Percentiles rank a stretch among this genome's conserved stretches.
Conservation (phyloP, 2,329 filamentous ascomycete genomes). For the Neonectria ditissima region DNA sequence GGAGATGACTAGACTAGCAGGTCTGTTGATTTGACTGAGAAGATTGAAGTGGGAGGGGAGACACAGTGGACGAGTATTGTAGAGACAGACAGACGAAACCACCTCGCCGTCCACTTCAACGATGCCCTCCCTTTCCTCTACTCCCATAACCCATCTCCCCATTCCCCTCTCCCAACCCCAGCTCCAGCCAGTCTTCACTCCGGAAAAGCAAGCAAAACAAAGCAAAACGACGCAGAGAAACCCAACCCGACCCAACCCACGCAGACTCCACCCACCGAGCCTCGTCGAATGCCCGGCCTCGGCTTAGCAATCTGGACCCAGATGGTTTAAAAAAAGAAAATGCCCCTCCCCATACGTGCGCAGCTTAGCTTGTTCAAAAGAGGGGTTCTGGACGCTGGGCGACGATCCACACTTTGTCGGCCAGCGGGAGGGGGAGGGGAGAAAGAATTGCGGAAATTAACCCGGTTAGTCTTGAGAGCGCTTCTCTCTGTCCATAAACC, state of each 20-base stretch:
- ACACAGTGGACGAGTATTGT: background rate
- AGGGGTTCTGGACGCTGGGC: background rate
- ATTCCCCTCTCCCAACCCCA: background rate
- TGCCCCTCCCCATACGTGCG: slow-evolving; percentile 16
- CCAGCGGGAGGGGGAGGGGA: background rate
- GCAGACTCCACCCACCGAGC: slow-evolving; percentile 21
- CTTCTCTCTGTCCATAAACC: background rate
- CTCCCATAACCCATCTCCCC: background rate
- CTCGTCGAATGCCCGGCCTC: slow-evolving; percentile 41
- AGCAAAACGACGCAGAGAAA: background rate
- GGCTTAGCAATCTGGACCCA: slow-evolving; percentile 40
- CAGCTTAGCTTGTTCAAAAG: slow-evolving; percentile 8
- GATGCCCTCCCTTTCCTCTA: background rate
- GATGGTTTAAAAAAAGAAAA: too few species aligned
- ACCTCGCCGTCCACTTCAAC: too few species aligned
- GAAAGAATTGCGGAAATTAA: too few species aligned
- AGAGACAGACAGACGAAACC: slow-evolving; percentile 5
- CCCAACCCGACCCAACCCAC: background rate
- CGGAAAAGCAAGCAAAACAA: background rate
- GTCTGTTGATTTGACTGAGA: too few species aligned
- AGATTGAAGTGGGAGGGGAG: background rate
- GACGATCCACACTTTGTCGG: background rate
- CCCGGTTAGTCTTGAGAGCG: too few species aligned
- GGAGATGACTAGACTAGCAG: background rate
- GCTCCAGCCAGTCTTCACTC: background rate